Percentiles rank a stretch among this genome's conserved stretches.
Conservation (phyloP, 2,329 filamentous ascomycete species). For the Fusarium coicis region DNA sequence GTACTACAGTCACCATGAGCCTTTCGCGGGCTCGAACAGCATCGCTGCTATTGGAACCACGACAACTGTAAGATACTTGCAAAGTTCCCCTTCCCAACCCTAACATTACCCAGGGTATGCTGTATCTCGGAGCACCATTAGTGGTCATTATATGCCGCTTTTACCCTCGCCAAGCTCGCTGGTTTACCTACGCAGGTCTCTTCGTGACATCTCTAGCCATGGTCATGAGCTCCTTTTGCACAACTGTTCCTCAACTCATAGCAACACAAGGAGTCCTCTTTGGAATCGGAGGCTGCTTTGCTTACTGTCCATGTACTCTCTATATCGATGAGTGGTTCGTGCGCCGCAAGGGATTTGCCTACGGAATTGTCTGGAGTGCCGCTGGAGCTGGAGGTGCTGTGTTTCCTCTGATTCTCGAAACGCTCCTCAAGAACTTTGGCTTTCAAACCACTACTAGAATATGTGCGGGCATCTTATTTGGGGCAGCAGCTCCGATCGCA, state of each 20-base stretch:
- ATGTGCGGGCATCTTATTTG: conserved; percentile 59
- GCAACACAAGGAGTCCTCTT: conserved; percentile 67
- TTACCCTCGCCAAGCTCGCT: conserved; percentile 52
- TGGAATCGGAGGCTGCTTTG: conserved; percentile 62
- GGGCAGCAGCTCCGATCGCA: conserved; percentile 60
- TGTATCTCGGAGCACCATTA: conserved; percentile 59
- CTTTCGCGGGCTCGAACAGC: conserved; percentile 61
- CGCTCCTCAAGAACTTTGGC: conserved; percentile 57
- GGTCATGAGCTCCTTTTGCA: conserved; percentile 58
- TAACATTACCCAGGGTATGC: conserved; percentile 9
- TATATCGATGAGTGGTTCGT: conserved; percentile 69
- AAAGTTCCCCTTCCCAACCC: background rate
- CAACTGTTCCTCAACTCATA: conserved; percentile 63
- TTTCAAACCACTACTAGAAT: conserved; percentile 56
- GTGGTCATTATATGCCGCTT: conserved; percentile 56
- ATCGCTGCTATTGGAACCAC: conserved; percentile 70
- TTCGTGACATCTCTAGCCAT: conserved; percentile 59
- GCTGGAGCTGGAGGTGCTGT: conserved; percentile 54
- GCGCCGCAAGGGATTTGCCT: conserved; percentile 54
- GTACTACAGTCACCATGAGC: conserved; percentile 67
- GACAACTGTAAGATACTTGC: conserved; percentile 51
- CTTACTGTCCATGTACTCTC: conserved; percentile 63
- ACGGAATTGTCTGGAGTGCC: conserved; percentile 62
- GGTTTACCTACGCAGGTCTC: conserved; percentile 54
- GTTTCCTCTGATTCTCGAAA: conserved; percentile 60